Conservation (phyloP, 768 basidiomycete species). For the Rubroboletus pulcherrimus region DNA sequence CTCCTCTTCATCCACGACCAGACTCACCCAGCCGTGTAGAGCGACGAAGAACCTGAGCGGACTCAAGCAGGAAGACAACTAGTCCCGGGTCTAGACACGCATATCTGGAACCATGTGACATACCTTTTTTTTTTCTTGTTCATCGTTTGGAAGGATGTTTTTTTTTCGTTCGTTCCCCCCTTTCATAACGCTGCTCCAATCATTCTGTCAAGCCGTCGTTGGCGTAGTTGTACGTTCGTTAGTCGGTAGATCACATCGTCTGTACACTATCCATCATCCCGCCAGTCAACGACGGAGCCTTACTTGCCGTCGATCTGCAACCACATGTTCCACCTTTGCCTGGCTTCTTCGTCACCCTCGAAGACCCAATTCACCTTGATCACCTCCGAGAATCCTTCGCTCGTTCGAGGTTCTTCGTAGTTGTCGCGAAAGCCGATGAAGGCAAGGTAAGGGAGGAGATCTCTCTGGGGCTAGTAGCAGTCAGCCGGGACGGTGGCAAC, state of each 20-base stretch:
- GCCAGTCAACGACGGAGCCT: slow-evolving; percentile 4
- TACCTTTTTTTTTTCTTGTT: background rate
- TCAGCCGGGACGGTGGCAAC: background rate
- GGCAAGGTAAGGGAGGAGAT: slow-evolving; percentile 55
- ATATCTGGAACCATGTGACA: background rate
- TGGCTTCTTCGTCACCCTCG: slow-evolving; percentile 70
- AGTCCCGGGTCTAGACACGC: background rate
- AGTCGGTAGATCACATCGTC: slow-evolving; percentile 3
- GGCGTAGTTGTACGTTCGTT: background rate
- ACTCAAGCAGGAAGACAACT: slow-evolving; percentile 32
- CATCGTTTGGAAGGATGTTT: background rate
- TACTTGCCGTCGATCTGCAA: slow-evolving; percentile 73
- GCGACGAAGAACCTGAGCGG: slow-evolving; percentile 39
- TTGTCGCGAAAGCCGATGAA: slow-evolving; percentile 54
- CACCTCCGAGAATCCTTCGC: slow-evolving; percentile 78
- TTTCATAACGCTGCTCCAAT: background rate
- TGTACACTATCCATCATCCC: background rate
- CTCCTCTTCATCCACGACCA: background rate
- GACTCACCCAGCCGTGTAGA: slow-evolving; percentile 19
- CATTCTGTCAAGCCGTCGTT: no score
- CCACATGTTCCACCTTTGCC: slow-evolving; percentile 78
- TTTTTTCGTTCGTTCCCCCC: background rate
- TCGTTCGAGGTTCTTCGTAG: slow-evolving; percentile 60
- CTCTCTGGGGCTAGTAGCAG: slow-evolving; percentile 40
- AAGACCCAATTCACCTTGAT: slow-evolving; percentile 78